Evolutionary conservation across 345 rosid species (phyloP).

Genomic region (Camelina neglecta): DNA sequence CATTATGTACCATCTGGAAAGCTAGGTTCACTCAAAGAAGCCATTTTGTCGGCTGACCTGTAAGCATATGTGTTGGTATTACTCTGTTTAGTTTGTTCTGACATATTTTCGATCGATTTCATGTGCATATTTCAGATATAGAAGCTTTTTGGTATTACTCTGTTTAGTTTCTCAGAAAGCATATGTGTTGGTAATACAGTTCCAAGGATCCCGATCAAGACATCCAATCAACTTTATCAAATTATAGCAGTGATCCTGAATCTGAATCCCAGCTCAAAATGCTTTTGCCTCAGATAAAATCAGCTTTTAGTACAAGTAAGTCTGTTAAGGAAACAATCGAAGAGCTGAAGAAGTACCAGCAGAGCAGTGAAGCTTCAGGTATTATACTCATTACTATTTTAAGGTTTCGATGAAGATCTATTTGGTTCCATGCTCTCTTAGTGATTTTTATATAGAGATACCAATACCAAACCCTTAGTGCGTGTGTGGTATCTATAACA

Average conservation of each 20-base stretch:
- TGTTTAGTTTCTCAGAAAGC: conserved; percentile 22
- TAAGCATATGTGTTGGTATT: no score
- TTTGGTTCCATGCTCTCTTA: background rate
- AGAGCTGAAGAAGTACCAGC: conserved; percentile 69
- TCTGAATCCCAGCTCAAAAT: conserved; percentile 63
- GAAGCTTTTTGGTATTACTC: conserved; percentile 1
- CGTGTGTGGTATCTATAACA: background rate
- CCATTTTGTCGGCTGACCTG: conserved; percentile 67
- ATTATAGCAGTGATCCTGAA: conserved; percentile 61
- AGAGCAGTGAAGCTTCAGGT: conserved; percentile 70
- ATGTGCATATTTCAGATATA: conserved; percentile 15
- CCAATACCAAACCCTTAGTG: conserved; percentile 8
- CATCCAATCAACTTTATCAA: conserved; percentile 57
- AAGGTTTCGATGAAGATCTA: background rate
- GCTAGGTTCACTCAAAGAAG: conserved; percentile 69
- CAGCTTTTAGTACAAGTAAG: conserved; percentile 65
- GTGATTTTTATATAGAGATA: background rate
- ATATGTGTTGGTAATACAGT: conserved; percentile 48
- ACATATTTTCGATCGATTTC: background rate
- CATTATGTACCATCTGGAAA: conserved; percentile 81
- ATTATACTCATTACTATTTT: conserved; percentile 15
- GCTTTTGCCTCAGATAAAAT: conserved; percentile 71
- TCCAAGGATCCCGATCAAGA: conserved; percentile 72
- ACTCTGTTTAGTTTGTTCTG: no score
- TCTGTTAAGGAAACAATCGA: conserved; percentile 68